These are phyloP conservation scores for Verbena officinalis DNA, from an alignment of 257 asterid genomes.

Conservation along the genomic window DNA sequence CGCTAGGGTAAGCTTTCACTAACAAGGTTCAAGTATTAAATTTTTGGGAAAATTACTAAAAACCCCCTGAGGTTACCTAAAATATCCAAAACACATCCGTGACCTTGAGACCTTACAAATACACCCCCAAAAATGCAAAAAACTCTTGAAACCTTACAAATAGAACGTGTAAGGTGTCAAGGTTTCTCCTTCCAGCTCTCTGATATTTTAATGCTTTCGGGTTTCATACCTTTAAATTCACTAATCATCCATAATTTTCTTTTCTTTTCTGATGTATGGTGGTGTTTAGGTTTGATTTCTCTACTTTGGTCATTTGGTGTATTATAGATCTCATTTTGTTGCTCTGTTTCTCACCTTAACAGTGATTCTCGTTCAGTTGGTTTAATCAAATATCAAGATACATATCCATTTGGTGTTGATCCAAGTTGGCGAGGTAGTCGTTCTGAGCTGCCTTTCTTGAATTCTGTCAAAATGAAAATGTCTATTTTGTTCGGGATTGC, in stretches of 20 bases:
- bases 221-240: slow-evolving; percentile 9
- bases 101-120: too few relatives aligned
- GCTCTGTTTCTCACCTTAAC: slow-evolving; percentile 36
- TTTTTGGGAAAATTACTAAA: too few relatives aligned
- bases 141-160: too few relatives aligned
- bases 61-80: too few relatives aligned
- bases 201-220: neutral
- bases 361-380: slow-evolving; percentile 76
- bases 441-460: slow-evolving; percentile 90
- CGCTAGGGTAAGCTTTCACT: neutral
- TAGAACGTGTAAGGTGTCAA: too few relatives aligned
- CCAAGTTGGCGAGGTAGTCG: slow-evolving; percentile 99
- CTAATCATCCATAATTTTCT: neutral
- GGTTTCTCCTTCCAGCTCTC: too few relatives aligned
- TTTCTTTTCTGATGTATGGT: slow-evolving; percentile 3
- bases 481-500: slow-evolving; percentile 86
- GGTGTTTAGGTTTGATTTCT: slow-evolving; percentile 8
- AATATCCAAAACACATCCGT: too few relatives aligned
- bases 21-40: neutral
- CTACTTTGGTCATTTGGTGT: slow-evolving; percentile 13
- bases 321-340: slow-evolving; percentile 19
- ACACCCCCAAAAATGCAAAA: too few relatives aligned
- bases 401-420: slow-evolving; percentile 97
- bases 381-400: slow-evolving; percentile 61
- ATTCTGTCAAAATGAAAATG: slow-evolving; percentile 94